phyloP scores from a whole-genome alignment of 2,329 filamentous ascomycete genomes.

The Colletotrichum acutatum region DNA sequence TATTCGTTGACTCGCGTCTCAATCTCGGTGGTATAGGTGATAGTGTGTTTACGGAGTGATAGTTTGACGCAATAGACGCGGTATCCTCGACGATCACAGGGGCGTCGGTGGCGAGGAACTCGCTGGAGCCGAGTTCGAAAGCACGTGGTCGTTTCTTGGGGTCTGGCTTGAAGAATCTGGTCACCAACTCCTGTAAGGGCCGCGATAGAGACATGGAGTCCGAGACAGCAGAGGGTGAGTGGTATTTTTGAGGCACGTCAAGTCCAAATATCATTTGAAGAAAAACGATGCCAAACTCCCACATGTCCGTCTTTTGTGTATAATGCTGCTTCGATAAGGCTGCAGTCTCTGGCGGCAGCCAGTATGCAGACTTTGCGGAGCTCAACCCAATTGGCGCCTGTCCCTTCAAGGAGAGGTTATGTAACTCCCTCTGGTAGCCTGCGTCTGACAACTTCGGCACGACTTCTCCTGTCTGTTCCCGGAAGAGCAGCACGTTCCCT shows the following conservation, averaged over 20 bases:
- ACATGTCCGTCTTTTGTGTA: slow-evolving; percentile 87
- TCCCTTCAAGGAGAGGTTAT: slow-evolving; percentile 67
- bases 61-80: slow-evolving; percentile 50
- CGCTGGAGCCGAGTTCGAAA: slow-evolving; percentile 75
- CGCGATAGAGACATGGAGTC: slow-evolving; percentile 78
- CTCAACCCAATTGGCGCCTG: slow-evolving; percentile 63
- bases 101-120: slow-evolving; percentile 74
- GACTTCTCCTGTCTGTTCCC: slow-evolving; percentile 74
- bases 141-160: slow-evolving; percentile 86
- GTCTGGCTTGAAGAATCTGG: slow-evolving; percentile 86
- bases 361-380: slow-evolving; percentile 80
- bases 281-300: slow-evolving; percentile 93
- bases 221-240: slow-evolving; percentile 80
- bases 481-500: slow-evolving; percentile 81
- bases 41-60: slow-evolving; percentile 55
- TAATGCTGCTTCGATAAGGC: slow-evolving; percentile 70
- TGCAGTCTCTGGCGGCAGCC: slow-evolving; percentile 83
- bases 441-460: slow-evolving; percentile 81
- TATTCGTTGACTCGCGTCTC: slow-evolving; percentile 71
- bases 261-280: slow-evolving; percentile 94
- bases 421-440: slow-evolving; percentile 75
- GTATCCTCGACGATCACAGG: slow-evolving; percentile 64
- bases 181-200: slow-evolving; percentile 81
- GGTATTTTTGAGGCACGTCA: slow-evolving; percentile 79
- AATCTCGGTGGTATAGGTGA: slow-evolving; percentile 59